Evolutionary conservation across 202 grass and related monocot species (phyloP), one percentile per base, ranked within the genome.

Genomic region (Zoysia matrella): DNA sequence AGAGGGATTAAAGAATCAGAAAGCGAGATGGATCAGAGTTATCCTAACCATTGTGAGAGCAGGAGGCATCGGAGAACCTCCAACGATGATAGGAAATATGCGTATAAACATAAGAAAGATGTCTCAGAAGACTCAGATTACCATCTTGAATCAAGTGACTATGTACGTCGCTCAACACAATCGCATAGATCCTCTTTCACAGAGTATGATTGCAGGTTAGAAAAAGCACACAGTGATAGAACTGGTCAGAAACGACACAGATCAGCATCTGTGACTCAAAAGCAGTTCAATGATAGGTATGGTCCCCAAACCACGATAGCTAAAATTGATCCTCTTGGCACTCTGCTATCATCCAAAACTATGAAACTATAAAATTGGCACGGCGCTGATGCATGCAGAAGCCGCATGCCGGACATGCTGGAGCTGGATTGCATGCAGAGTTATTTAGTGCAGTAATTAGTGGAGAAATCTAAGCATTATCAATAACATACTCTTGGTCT

Each of bases 221-320:
- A 43, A 78, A 12, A 54, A 4, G 68, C 18, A 79, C 73, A 12
- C 67, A 87, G 77, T 86, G 85, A 80, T 76, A 84, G 41, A 87
- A 70, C 64, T 80, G 76, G 64, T 77, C 60, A 84, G 61, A 87
- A 18, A 36, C 30, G 7, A 12, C 75, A 50, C 85, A 88, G 79
- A 70, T 91, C 82, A 48, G 58, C 88, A 46, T 87, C 90, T 80
- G 77, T 87, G 42, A 82, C 76, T 44, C 86, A 90, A 88, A 77
- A 88, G 60, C 64, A 73, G 67, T 98, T 98, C 85, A 82, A 63
- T 56, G 90, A 95, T 57, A 93, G 90, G 82, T 94, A 93, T 83
- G 77, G 91, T 83, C 84, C 92, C 16, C 60, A 82, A 55, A 73
- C 22, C 42, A 45, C 80, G 30, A 36, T 36, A 36, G 30, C 30